Evolutionary conservation across 768 basidiomycete genomes (phyloP).

Genomic region (Trametes gibbosa): DNA sequence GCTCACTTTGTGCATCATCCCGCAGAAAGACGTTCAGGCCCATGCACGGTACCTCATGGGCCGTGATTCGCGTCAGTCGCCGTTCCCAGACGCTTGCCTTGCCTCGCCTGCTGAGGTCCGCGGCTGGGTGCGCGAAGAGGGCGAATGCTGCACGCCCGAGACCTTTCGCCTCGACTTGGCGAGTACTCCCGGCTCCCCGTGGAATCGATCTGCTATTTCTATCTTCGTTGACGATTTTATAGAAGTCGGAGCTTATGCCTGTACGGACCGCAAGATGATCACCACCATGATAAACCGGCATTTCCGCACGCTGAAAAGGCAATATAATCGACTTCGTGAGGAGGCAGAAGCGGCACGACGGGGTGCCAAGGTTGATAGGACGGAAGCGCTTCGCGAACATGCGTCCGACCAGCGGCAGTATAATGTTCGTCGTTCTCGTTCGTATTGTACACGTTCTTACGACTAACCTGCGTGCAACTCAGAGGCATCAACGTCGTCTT

Average conservation of each 20-base stretch:
- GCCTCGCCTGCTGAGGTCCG: not conserved
- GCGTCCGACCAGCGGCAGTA: not conserved
- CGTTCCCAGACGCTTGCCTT: not conserved
- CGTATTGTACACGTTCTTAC: not conserved
- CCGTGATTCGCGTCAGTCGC: not conserved
- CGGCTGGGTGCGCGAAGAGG: not conserved
- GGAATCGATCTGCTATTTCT: not conserved
- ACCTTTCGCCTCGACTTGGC: not conserved
- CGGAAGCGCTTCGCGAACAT: not conserved
- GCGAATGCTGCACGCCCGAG: not conserved
- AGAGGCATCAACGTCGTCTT: not conserved
- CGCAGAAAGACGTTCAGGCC: not conserved
- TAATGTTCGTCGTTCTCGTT: not conserved
- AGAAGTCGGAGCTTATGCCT: not conserved
- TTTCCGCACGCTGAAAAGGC: not conserved
- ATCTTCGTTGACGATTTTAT: not conserved
- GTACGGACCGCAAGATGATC: not conserved
- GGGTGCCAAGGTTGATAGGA: not conserved
- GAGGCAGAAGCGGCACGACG: not conserved
- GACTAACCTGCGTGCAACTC: not conserved
- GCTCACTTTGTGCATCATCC: too few species aligned
- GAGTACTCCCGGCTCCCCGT: not conserved
- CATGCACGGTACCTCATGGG: not conserved
- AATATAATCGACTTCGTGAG: not conserved
- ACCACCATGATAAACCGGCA: not conserved